A percentile compares a stretch with the other conserved stretches of the same genome.
phyloP scores from a whole-genome alignment of 2,329 filamentous ascomycete genomes.

The Botrytis fragariae region DNA sequence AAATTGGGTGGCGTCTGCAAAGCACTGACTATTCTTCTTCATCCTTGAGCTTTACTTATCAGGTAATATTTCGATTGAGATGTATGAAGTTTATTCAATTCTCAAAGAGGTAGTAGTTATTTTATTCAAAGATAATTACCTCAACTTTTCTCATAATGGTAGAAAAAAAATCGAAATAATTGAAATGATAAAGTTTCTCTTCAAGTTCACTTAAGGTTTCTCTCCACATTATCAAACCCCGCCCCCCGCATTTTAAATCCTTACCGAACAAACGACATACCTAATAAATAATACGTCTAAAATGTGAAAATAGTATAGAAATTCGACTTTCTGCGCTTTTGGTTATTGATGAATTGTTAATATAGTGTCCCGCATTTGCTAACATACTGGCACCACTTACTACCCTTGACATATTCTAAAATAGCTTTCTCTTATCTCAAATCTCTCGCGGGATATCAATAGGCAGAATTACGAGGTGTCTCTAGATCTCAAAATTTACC shows the following conservation, averaged over 20 bases:
- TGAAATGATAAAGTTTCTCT: background rate
- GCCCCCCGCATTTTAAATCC: background rate
- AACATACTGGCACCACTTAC: too few species aligned
- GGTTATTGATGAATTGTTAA: background rate
- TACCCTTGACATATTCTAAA: background rate
- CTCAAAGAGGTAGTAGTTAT: background rate
- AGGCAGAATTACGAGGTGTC: background rate
- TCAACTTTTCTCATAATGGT: background rate
- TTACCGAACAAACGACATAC: background rate
- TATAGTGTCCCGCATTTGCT: background rate
- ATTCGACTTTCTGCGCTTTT: background rate
- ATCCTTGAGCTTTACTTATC: background rate
- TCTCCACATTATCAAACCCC: background rate
- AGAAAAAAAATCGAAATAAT: background rate
- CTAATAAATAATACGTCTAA: background rate
- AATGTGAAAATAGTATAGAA: background rate
- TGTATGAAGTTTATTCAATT: background rate
- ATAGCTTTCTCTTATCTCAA: background rate
- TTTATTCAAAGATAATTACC: background rate
- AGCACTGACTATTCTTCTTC: background rate
- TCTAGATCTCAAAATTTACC: background rate
- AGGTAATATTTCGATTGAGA: background rate
- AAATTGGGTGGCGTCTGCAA: conserved; percentile 15
- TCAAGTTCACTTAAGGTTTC: background rate
- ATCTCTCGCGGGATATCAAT: background rate